Evolutionary conservation across 805 yeast genomes (phyloP), one percentile per base, ranked within the genome.

Genomic region (Saccharomyces paradoxus): DNA sequence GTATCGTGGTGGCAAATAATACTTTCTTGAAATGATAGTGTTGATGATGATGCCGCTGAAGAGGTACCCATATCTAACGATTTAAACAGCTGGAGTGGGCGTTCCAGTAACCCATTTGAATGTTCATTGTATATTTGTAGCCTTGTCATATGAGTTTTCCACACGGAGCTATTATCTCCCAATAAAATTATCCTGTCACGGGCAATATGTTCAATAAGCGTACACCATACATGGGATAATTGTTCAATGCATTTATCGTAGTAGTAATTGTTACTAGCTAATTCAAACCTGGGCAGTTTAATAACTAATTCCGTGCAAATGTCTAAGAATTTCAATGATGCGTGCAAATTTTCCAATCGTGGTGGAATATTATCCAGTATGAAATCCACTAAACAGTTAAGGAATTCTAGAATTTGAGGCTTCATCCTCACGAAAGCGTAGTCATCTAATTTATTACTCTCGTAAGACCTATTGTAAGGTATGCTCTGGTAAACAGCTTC

Each of bases 401-500:
- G 57, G 54, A 68, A 68, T 47, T 70, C 72, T 48, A 69, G 48
- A 14, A 69, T 63, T 17, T 48, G 53, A 5, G 69, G 61, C 48
- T 69, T 70, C 57, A 70, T 58, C 48, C 72, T 63, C 28, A 66
- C 68, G 58, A 70, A 69, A n/a, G 72, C 65, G 56, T 70, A 70
- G 51, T 69, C 74, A 55, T 68, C 67, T 32, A 65, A 50, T 48
- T 53, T 56, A 29, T 57, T 55, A 50, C 48, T 55, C 31, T 57
- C 59, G 46, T 54, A 58, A 12, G 60, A 58, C 53, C 62, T 63
- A 41, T 63, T 63, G 53, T 66, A 69, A 48, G 73, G 73, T 28
- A 69, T 60, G 57, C 62, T 61, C 22, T 54, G 53, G 41, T 56
- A 58, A 9, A 69, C 56, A 9, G 55, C 57, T 27, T 63, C 58